Conservation (phyloP, 108 stramenopile species). For the Nitzschia sp. region DNA sequence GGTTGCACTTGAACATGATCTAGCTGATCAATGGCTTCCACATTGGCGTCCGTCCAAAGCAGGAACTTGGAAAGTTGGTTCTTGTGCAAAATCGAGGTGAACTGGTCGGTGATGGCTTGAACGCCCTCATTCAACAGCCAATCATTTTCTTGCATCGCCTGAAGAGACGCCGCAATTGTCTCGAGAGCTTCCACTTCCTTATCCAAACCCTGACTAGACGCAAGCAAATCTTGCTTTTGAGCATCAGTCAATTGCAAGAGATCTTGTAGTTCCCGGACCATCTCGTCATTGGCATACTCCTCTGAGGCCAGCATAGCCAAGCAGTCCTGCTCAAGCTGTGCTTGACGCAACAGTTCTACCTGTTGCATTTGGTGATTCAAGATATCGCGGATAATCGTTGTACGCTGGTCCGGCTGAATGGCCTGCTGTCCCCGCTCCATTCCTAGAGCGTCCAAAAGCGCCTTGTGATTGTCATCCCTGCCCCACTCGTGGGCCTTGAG, state of each 20-base stretch:
- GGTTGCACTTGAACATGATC: slow-evolving; percentile 72
- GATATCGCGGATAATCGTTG: slow-evolving; percentile 66
- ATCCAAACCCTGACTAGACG: slow-evolving; percentile 46
- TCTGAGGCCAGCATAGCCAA: slow-evolving; percentile 37
- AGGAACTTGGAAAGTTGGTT: slow-evolving; percentile 86
- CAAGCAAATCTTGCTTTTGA: slow-evolving; percentile 51
- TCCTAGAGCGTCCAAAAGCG: slow-evolving; percentile 77
- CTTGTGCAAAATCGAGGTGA: slow-evolving; percentile 80
- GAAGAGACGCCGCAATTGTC: slow-evolving; percentile 58
- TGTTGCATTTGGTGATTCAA: slow-evolving; percentile 79
- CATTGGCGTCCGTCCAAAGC: slow-evolving; percentile 86
- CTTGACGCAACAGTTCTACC: slow-evolving; percentile 64
- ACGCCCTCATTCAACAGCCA: slow-evolving; percentile 86
- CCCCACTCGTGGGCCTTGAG: slow-evolving; percentile 79
- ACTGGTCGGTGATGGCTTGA: slow-evolving; percentile 65
- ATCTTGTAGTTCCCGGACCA: slow-evolving; percentile 57
- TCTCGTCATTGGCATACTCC: slow-evolving; percentile 51
- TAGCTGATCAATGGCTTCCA: slow-evolving; percentile 81
- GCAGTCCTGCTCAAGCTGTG: slow-evolving; percentile 72
- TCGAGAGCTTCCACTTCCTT: slow-evolving; percentile 71
- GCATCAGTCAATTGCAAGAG: slow-evolving; percentile 60
- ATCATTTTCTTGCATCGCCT: slow-evolving; percentile 68
- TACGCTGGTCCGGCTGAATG: slow-evolving; percentile 60
- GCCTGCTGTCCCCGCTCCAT: slow-evolving; percentile 90
- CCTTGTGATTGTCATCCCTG: slow-evolving; percentile 52